A percentile compares a stretch with the other conserved stretches of the same genome.
These are phyloP conservation scores for Hippophae rhamnoides DNA, from an alignment of 306 rosid genomes.

Conservation along the genomic window DNA sequence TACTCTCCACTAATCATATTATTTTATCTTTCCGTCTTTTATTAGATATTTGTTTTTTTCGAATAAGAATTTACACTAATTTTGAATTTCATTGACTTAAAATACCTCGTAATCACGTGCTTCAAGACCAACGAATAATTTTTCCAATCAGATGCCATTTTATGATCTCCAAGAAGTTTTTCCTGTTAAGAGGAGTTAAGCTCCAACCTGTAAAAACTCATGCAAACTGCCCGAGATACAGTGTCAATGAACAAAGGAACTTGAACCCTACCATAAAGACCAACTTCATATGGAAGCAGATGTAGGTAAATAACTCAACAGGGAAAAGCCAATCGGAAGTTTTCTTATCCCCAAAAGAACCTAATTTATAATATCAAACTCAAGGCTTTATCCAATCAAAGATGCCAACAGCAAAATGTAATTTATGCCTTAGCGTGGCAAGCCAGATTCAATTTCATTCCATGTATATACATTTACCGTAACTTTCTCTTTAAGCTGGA, in stretches of 20 bases:
- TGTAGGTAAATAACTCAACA: constrained; percentile 4
- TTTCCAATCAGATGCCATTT: background rate
- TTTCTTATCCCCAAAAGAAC: background rate
- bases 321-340: constrained; percentile 4
- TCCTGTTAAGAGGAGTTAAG: too few species aligned
- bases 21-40: too few species aligned
- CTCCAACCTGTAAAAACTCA: too few species aligned
- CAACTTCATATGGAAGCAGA: background rate
- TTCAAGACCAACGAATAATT: too few species aligned
- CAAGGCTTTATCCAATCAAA: constrained; percentile 3
- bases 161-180: background rate
- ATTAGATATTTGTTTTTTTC: too few species aligned
- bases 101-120: too few species aligned
- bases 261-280: background rate
- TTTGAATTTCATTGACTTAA: too few species aligned
- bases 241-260: background rate
- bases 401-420: too few species aligned
- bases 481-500: constrained; percentile 53
- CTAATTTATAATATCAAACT: background rate
- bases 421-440: constrained; percentile 30
- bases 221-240: background rate
- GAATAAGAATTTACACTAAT: too few species aligned
- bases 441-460: constrained; percentile 64
- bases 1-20: too few species aligned
- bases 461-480: constrained; percentile 37